phyloP scores from a whole-genome alignment of 2,329 filamentous ascomycete genomes.

The Aureobasidium namibiae region DNA sequence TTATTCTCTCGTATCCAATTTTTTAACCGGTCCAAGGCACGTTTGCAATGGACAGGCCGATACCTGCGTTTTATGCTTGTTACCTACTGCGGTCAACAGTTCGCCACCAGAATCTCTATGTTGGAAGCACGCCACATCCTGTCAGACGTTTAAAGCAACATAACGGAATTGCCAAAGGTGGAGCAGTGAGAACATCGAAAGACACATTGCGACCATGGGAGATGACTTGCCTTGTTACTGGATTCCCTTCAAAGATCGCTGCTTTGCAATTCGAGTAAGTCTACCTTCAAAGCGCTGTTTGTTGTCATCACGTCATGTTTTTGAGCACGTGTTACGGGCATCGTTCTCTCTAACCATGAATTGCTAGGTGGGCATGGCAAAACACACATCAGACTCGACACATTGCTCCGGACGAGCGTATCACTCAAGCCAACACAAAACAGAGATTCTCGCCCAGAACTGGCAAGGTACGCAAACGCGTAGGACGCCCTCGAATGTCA shows the following conservation, averaged over 20 bases:
- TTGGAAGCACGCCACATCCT: slow-evolving; percentile 87
- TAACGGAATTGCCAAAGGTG: slow-evolving; percentile 76
- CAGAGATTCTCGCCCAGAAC: slow-evolving; percentile 29
- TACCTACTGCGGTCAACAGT: slow-evolving; percentile 84
- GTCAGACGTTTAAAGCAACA: slow-evolving; percentile 79
- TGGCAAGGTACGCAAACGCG: slow-evolving; percentile 37
- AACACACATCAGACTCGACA: slow-evolving; percentile 76
- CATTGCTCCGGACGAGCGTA: slow-evolving; percentile 57
- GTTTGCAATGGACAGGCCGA: slow-evolving; percentile 41
- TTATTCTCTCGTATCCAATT: background rate
- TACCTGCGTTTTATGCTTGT: slow-evolving; percentile 87
- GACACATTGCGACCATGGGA: slow-evolving; percentile 73
- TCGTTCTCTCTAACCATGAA: background rate
- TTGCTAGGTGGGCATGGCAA: slow-evolving; percentile 75
- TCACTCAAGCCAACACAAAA: slow-evolving; percentile 39
- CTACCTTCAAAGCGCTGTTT: background rate
- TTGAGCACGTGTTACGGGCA: background rate
- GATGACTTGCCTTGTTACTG: slow-evolving; percentile 77
- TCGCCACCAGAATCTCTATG: slow-evolving; percentile 64
- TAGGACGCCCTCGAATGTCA: slow-evolving; percentile 50
- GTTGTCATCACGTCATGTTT: background rate
- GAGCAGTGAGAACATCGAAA: slow-evolving; percentile 67
- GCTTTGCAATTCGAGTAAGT: slow-evolving; percentile 89
- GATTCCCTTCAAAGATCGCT: slow-evolving; percentile 78
- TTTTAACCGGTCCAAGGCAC: slow-evolving; percentile 4